phyloP scores from a whole-genome alignment of 805 yeast genomes.

The Candida caryicola region DNA sequence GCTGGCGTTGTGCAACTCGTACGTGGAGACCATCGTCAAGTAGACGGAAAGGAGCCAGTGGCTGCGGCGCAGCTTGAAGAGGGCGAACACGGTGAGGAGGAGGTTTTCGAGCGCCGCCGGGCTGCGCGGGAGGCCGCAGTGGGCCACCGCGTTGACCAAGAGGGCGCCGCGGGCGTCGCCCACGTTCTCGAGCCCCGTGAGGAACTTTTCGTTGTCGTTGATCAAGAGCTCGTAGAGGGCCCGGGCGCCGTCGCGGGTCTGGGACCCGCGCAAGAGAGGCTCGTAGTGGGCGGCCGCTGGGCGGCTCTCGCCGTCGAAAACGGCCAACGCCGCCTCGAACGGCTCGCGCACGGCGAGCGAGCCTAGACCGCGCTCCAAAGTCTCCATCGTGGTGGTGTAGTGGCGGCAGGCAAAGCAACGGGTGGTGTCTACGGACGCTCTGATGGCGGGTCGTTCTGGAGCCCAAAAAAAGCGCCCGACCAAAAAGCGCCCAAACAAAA shows the following conservation, averaged over 20 bases:
- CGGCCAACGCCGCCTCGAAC: not conserved
- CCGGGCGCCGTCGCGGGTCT: conserved; percentile 5
- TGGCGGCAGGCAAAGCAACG: no score
- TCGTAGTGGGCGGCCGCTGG: not conserved
- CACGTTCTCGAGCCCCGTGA: conserved; percentile 12
- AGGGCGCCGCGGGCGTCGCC: conserved; percentile 15
- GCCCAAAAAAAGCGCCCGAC: no score
- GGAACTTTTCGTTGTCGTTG: conserved; percentile 15
- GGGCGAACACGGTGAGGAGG: conserved; percentile 7
- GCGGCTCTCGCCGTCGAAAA: not conserved
- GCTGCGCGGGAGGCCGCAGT: not conserved
- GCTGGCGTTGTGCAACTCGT: conserved; percentile 14
- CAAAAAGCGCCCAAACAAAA: no score
- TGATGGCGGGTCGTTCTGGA: no score
- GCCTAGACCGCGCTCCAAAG: no score
- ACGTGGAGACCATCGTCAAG: conserved; percentile 18
- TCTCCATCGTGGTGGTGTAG: no score
- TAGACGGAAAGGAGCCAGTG: conserved; percentile 17
- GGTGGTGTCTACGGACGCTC: no score
- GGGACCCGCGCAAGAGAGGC: conserved; percentile 1
- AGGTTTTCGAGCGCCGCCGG: conserved; percentile 5
- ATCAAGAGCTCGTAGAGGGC: conserved; percentile 16
- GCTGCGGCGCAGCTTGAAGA: conserved; percentile 1
- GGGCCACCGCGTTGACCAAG: conserved; percentile 13
- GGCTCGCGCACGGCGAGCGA: not conserved